These are phyloP conservation scores for Coemansia sp. DNA, from an alignment of 192 early-diverging fungal genomes.

Conservation along the genomic window DNA sequence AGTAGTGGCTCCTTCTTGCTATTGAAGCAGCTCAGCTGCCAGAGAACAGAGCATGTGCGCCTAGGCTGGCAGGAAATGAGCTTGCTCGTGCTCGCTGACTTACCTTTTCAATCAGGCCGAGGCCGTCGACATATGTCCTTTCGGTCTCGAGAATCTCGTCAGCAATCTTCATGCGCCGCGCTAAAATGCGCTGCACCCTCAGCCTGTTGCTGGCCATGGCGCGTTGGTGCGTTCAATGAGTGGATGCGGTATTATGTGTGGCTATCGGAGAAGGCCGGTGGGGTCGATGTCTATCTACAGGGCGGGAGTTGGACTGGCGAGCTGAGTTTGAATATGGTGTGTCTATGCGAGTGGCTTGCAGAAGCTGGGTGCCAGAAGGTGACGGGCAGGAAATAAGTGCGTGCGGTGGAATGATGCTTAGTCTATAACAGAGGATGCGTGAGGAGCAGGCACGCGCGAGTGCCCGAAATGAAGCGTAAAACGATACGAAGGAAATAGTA, in stretches of 20 bases:
- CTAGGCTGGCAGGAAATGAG: background rate
- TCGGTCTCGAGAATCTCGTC: slow-evolving; percentile 84
- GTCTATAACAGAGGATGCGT: background rate
- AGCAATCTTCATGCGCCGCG: slow-evolving; percentile 60
- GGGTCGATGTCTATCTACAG: background rate
- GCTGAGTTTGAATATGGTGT: slow-evolving; percentile 6
- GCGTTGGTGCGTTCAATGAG: background rate
- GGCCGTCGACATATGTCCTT: slow-evolving; percentile 78
- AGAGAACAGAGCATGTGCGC: background rate
- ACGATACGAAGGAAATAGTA: slow-evolving; percentile 2
- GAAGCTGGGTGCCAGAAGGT: background rate
- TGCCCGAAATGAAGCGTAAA: slow-evolving; percentile 3
- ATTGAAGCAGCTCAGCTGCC: background rate
- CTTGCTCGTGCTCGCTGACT: slow-evolving; percentile 1
- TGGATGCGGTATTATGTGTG: background rate
- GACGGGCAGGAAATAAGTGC: background rate
- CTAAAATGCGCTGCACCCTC: slow-evolving; percentile 15
- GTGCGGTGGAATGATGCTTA: background rate
- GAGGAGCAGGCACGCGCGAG: slow-evolving; percentile 1
- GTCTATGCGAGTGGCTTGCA: background rate
- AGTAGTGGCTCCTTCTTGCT: too few species aligned
- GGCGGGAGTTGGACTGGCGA: background rate
- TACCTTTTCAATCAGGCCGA: slow-evolving; percentile 58
- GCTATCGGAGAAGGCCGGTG: background rate
- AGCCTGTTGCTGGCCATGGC: background rate